Evolutionary conservation across 2,329 filamentous ascomycete species (phyloP).

Genomic region (Alternaria consortialis): DNA sequence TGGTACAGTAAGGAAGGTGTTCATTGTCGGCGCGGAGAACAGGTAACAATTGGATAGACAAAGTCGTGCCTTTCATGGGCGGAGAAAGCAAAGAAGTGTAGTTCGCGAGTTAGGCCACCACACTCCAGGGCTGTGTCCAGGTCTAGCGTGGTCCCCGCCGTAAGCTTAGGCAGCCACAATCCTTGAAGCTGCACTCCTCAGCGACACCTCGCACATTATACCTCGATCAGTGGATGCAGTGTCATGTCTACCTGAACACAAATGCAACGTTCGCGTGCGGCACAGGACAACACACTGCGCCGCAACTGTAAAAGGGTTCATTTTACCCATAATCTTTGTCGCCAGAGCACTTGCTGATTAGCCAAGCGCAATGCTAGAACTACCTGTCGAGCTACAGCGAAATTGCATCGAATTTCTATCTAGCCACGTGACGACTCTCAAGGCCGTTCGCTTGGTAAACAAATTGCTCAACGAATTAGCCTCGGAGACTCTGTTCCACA

Average conservation of each 20-base stretch:
- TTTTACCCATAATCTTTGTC: too few species aligned
- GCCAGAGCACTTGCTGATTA: too few species aligned
- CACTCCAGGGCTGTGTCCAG: constrained; percentile 17
- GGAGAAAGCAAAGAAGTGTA: not conserved
- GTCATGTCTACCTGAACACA: not conserved
- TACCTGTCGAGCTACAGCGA: too few species aligned
- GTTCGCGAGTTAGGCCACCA: not conserved
- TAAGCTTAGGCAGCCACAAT: not conserved
- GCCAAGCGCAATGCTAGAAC: too few species aligned
- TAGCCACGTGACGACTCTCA: too few species aligned
- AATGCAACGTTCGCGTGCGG: too few species aligned
- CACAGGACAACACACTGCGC: too few species aligned
- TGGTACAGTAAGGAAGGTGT: not conserved
- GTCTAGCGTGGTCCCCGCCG: constrained; percentile 46
- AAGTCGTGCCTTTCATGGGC: not conserved
- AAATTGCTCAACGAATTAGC: too few species aligned
- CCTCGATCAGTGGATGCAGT: not conserved
- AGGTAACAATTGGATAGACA: not conserved
- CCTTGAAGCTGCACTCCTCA: not conserved
- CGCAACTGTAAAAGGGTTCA: too few species aligned
- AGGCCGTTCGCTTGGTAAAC: too few species aligned
- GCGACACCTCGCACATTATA: not conserved
- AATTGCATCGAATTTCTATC: too few species aligned
- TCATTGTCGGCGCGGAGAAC: not conserved
- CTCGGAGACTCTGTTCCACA: too few species aligned